Evolutionary conservation across 805 yeast species (phyloP), one percentile per base, ranked within the genome.

Genomic region (Sugiyamaella lignohabitans): DNA sequence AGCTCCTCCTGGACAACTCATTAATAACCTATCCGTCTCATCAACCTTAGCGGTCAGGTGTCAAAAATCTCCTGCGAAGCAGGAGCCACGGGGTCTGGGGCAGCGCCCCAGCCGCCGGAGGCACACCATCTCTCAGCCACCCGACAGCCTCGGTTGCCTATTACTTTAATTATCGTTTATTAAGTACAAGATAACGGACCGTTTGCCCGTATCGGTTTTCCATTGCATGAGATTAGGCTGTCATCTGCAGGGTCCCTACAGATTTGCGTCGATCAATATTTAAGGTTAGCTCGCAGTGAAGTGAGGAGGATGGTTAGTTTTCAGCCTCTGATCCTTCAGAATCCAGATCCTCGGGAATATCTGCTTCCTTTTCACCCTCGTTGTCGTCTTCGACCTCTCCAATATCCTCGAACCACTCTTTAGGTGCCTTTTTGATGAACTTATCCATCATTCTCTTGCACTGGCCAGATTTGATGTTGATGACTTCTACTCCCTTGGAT

Each of bases 381-480:
- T 23, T n/a, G 11, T 34, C 29, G 38, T 3, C 22, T 22, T 38
- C 43, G 19, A 27, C 32, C 34, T 44, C 46, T 11, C 71, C 71
- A 43, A 66, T 66, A 45, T 66, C 71, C 52, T 66, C 71, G 50
- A 61, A 54, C 71, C 71, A 66, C 5, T 52, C 55, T n/a, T 54
- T 53, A 6, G 70, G 70, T n/a, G 55, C 53, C 47, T 84, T 88
- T 47, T 69, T 67, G 54, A 91, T 91, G 62, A 89, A 91, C 53
- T 78, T 74, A 45, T 72, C 70, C 95, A 93, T 85, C 52, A 93
- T 62, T 14, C 73, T 72, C 61, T 79, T 56, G 59, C 73, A 69
- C 38, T 61, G 59, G 3, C 48, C 56, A 37, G 59, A 53, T 27
- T 68, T 48, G 47, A 64, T 34, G 49, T 67, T 67, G 30, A 59